A percentile compares a stretch with the other conserved stretches of the same genome.
Evolutionary conservation across 2,329 filamentous ascomycete species (phyloP).

Genomic region (Sclerotinia borealis): DNA sequence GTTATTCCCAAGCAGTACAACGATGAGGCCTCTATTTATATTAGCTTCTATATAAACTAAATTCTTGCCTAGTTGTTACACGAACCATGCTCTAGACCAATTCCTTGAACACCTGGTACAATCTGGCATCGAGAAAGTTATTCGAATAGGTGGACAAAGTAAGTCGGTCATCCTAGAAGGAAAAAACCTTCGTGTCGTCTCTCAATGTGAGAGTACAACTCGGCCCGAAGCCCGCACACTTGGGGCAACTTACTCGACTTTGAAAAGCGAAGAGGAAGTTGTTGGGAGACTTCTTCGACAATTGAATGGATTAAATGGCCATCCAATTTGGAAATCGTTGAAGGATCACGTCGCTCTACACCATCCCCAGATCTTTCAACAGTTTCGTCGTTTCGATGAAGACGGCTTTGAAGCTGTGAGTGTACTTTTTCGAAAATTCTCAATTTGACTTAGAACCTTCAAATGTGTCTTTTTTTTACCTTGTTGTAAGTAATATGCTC

Average conservation of each 20-base stretch:
- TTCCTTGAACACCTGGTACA: slow-evolving; percentile 45
- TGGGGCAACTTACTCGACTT: slow-evolving; percentile 8
- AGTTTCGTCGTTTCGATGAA: slow-evolving; percentile 19
- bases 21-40: slow-evolving; percentile 13
- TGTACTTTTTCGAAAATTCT: too few species aligned
- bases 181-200: slow-evolving; percentile 23
- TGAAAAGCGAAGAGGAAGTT: slow-evolving; percentile 12
- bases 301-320: slow-evolving; percentile 12
- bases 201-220: slow-evolving; percentile 16
- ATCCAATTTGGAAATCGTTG: slow-evolving; percentile 14
- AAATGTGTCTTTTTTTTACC: not conserved
- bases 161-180: slow-evolving; percentile 20
- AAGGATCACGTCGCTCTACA: slow-evolving; percentile 13
- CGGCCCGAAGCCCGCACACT: slow-evolving; percentile 17
- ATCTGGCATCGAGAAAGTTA: slow-evolving; percentile 38
- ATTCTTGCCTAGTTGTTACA: slow-evolving; percentile 28
- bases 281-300: slow-evolving; percentile 9
- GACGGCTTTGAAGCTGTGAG: slow-evolving; percentile 19
- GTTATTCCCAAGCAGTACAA: slow-evolving; percentile 42
- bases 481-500: not conserved
- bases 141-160: slow-evolving; percentile 40
- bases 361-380: slow-evolving; percentile 17
- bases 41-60: not conserved
- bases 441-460: slow-evolving; percentile 18
- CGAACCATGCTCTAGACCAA: slow-evolving; percentile 31